These are phyloP conservation scores for Aspergillus campestris DNA, from an alignment of 495 filamentous ascomycete species.

Conservation along the genomic window DNA sequence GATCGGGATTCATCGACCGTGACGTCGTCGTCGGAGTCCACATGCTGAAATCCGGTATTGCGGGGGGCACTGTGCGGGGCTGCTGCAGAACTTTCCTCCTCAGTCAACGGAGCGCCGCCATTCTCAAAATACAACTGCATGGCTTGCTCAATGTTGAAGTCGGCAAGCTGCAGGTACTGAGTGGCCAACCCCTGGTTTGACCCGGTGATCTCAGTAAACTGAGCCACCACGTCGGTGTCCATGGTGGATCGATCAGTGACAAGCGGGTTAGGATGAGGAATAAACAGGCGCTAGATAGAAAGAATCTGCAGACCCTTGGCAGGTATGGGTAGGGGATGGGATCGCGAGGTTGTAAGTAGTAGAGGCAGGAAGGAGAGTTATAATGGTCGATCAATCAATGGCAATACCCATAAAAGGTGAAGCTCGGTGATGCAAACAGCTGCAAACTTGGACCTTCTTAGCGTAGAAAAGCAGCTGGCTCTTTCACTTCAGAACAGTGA, in stretches of 20 bases:
- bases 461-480: no score
- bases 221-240: conserved; percentile 49
- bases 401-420: conserved; percentile 6
- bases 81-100: conserved; percentile 27
- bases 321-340: no score
- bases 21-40: conserved; percentile 60
- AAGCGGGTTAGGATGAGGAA: no score
- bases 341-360: background rate
- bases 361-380: background rate
- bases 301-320: no score
- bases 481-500: no score
- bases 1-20: conserved; percentile 19
- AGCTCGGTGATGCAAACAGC: conserved; percentile 26
- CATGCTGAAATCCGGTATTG: conserved; percentile 36
- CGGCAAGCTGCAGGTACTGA: conserved; percentile 74
- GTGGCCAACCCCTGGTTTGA: conserved; percentile 54
- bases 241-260: conserved; percentile 37
- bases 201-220: conserved; percentile 57
- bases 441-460: conserved; percentile 18
- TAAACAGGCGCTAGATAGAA: no score
- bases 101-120: conserved; percentile 47
- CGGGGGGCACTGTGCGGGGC: conserved; percentile 16
- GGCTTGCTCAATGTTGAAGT: conserved; percentile 74
- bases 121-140: conserved; percentile 86
- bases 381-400: no score